Evolutionary conservation across 2,329 filamentous ascomycete genomes (phyloP).

Genomic region (Penicillium sp.): DNA sequence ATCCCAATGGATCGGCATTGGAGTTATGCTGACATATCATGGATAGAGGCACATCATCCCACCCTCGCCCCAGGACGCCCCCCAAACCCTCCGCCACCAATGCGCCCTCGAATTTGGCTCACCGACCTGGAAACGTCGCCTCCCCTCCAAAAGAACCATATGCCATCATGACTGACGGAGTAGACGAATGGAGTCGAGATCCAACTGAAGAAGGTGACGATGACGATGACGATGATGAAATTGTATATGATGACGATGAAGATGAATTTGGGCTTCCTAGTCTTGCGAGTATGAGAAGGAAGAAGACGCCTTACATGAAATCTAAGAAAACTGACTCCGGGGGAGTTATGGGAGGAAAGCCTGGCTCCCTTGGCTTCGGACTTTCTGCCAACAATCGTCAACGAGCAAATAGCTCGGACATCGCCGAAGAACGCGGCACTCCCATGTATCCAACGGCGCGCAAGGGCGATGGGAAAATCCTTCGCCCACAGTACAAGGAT

Average conservation of each 20-base stretch:
- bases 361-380: conserved; percentile 31
- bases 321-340: conserved; percentile 49
- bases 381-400: conserved; percentile 52
- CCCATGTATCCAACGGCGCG: conserved; percentile 84
- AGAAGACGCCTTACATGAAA: conserved; percentile 45
- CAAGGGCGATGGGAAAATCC: conserved; percentile 89
- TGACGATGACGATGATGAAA: conserved; percentile 65
- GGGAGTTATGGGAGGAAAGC: conserved; percentile 23
- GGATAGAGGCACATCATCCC: conserved; percentile 18
- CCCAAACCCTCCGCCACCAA: conserved; percentile 59
- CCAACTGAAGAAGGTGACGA: conserved; percentile 60
- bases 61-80: conserved; percentile 70
- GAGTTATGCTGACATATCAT: conserved; percentile 14
- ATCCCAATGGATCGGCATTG: conserved; percentile 51
- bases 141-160: conserved; percentile 70
- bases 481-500: conserved; percentile 96
- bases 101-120: conserved; percentile 51
- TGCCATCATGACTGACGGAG: conserved; percentile 76
- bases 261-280: conserved; percentile 96
- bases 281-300: conserved; percentile 84
- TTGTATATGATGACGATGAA: conserved; percentile 81
- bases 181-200: conserved; percentile 72
- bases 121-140: conserved; percentile 41
- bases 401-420: conserved; percentile 86
- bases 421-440: conserved; percentile 82